Percentiles rank a stretch among this genome's conserved stretches.
phyloP scores from a whole-genome alignment of 2,329 filamentous ascomycete genomes.

The Ophiostoma ulmi region DNA sequence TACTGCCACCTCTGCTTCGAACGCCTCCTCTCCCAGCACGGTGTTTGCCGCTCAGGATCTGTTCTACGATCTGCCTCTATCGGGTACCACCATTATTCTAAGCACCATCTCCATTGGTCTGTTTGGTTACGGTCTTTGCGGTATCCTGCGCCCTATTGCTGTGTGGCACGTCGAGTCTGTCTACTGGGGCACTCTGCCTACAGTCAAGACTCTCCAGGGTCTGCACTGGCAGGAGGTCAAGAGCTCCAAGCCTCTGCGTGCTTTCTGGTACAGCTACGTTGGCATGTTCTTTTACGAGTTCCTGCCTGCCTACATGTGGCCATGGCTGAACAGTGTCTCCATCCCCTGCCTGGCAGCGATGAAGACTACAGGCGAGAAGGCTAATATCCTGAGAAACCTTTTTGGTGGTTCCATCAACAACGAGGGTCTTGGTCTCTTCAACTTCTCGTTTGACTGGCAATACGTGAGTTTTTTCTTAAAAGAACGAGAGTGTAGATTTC shows the following conservation, averaged over 20 bases:
- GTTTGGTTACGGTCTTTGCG: conserved; percentile 52
- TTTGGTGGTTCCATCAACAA: conserved; percentile 51
- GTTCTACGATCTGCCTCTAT: conserved; percentile 47
- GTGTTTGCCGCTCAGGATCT: conserved; percentile 48
- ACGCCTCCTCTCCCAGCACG: conserved; percentile 39
- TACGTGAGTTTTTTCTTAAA: conserved; percentile 39
- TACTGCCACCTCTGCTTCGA: conserved; percentile 50
- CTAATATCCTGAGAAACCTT: conserved; percentile 41
- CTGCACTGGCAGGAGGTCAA: conserved; percentile 50
- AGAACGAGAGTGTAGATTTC: neutral
- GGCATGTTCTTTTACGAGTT: conserved; percentile 49
- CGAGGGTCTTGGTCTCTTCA: conserved; percentile 48
- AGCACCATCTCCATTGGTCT: conserved; percentile 50
- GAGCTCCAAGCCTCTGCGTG: conserved; percentile 46
- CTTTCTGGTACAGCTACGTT: conserved; percentile 43
- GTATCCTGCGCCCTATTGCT: conserved; percentile 48
- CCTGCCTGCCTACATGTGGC: conserved; percentile 51
- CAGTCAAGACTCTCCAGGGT: conserved; percentile 50
- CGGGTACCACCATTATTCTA: conserved; percentile 44
- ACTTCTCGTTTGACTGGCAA: conserved; percentile 51
- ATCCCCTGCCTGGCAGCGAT: conserved; percentile 51
- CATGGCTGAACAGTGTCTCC: conserved; percentile 52
- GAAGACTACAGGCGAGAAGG: conserved; percentile 45
- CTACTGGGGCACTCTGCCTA: conserved; percentile 51
- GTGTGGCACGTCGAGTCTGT: conserved; percentile 54